Conservation (phyloP, 2,329 filamentous ascomycete species). For the Neopestalotiopsis clavispora region DNA sequence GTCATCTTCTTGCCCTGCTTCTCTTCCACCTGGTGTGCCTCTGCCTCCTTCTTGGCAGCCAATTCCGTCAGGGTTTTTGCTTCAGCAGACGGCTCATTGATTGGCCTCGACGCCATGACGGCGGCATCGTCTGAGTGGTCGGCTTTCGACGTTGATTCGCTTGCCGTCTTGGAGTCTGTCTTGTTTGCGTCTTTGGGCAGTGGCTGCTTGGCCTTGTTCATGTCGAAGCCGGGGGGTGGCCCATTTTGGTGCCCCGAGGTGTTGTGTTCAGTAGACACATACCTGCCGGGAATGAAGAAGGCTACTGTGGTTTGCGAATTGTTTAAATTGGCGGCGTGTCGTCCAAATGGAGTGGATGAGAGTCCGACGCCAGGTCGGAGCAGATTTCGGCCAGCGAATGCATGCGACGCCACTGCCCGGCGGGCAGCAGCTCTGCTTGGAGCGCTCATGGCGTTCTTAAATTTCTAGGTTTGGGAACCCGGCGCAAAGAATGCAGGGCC, state of each 20-base stretch:
- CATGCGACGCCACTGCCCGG: conserved; percentile 57
- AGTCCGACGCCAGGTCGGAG: conserved; percentile 51
- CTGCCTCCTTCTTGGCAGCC: conserved; percentile 66
- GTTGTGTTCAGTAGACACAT: conserved; percentile 64
- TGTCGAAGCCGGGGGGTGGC: conserved; percentile 88
- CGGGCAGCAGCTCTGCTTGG: conserved; percentile 61
- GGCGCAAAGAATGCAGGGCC: neutral
- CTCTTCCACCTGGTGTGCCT: conserved; percentile 66
- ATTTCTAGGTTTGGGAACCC: neutral
- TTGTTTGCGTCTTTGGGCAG: conserved; percentile 60
- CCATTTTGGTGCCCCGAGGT: conserved; percentile 57
- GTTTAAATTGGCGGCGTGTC: conserved; percentile 49
- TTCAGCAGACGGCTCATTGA: conserved; percentile 40
- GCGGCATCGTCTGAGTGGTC: conserved; percentile 28
- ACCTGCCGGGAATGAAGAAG: conserved; percentile 60
- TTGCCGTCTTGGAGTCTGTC: conserved; percentile 39
- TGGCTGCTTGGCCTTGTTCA: conserved; percentile 88
- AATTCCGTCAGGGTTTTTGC: conserved; percentile 62
- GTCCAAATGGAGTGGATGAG: conserved; percentile 50
- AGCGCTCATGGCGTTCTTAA: conserved; percentile 37
- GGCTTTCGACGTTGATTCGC: conserved; percentile 35
- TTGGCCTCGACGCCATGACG: conserved; percentile 31
- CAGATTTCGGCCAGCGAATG: conserved; percentile 54
- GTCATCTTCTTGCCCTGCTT: conserved; percentile 87
- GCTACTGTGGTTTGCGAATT: conserved; percentile 55